Base-by-base conservation (phyloP, 371 early-diverging fungal species). In the Syncephalastrum racemosum region DNA sequence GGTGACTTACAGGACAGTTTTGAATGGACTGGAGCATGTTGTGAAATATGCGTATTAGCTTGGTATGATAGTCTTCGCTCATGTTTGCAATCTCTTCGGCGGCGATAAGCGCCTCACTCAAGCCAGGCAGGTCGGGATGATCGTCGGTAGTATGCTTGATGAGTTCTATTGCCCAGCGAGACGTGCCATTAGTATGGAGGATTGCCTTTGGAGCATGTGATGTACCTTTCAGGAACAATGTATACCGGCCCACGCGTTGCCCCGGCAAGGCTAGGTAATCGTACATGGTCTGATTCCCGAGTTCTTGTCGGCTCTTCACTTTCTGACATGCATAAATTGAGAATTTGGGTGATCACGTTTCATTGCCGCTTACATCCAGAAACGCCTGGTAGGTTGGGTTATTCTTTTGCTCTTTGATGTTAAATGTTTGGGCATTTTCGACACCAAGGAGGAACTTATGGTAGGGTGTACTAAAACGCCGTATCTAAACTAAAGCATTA, bases 161-260 rank as follows among this genome's bases (percentile, higher is more conserved):
- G 12, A 75, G 27, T 19, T 74, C 75, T 72, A 45, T 23, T 20
- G 14, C 22, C 22, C 10, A 5, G 36, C 10, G 36, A 12, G 10
- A 31, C 8, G 7, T 48, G n/a, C 0, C 23, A 10, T 20, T 23
- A 60, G 18, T 48, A 25, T 36, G 13, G 39, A 54, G 22, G n/a
- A 47, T 24, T 18, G 14, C 16, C 3, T 45, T 48, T 43, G 24
- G 23, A 8, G 10, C 16, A 20, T 45, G 36, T 19, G 39, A 16
- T 14, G 12, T 63, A 48, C 70, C 77, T 66, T 68, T 58, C 12
- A 79, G 20, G 66, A 79, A 70, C 67, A 79, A 58, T 0, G 71
- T 67, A 44, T 79, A 79, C 14, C 73, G 63, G 50, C 71, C 68
- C 16, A 79, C 68, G 19, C 79, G 68, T 39, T 79, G 79, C 0